These are phyloP conservation scores for Tarenaya hassleriana DNA, from an alignment of 345 rosid genomes.

Conservation along the genomic window DNA sequence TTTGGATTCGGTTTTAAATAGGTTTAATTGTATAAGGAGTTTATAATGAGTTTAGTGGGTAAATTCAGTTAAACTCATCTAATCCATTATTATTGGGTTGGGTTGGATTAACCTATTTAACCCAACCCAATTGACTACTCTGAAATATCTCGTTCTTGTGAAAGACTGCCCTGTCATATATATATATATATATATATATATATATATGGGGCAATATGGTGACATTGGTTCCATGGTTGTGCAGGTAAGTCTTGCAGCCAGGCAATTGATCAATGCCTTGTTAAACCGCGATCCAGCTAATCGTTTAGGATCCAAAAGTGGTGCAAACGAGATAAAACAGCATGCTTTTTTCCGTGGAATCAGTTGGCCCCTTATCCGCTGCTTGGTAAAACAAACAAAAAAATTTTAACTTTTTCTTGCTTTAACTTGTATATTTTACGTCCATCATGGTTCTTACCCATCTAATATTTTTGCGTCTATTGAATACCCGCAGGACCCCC, in stretches of 20 bases:
- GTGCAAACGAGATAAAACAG: conserved; percentile 82
- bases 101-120: no score
- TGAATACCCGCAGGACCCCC: conserved; percentile 55
- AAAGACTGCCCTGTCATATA: no score
- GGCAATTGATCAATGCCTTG: conserved; percentile 71
- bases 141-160: no score
- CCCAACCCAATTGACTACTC: no score
- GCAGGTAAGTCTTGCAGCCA: conserved; percentile 82
- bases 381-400: conserved; percentile 63
- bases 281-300: conserved; percentile 59
- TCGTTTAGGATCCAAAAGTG: conserved; percentile 74
- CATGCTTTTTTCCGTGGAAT: conserved; percentile 87
- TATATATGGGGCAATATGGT: neutral
- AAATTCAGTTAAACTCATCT: no score
- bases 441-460: neutral
- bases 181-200: neutral
- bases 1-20: no score
- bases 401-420: neutral
- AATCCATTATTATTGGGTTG: no score
- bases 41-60: no score
- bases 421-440: no score
- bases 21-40: no score
- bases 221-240: conserved; percentile 18
- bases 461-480: neutral
- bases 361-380: conserved; percentile 86